Evolutionary conservation across 2,329 filamentous ascomycete species (phyloP).

Genomic region (Clonostachys chloroleuca): DNA sequence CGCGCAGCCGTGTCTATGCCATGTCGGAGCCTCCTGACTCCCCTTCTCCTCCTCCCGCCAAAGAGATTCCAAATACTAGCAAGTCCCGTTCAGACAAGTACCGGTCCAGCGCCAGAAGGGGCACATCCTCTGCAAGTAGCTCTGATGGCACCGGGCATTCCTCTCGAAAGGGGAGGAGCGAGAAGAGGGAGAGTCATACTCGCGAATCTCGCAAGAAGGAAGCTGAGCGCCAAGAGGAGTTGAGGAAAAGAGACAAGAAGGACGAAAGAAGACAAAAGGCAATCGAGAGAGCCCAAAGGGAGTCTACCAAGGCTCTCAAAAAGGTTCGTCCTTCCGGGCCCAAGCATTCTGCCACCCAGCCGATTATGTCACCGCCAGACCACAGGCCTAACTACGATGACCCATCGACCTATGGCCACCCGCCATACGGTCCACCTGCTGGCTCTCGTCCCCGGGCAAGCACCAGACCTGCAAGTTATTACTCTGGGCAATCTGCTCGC

Average conservation of each 20-base stretch:
- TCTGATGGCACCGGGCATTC: constrained; percentile 38
- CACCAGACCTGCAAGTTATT: constrained; percentile 27
- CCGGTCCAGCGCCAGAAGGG: constrained; percentile 19
- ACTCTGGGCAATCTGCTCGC: constrained; percentile 18
- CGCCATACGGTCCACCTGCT: constrained; percentile 18
- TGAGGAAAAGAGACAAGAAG: constrained; percentile 13
- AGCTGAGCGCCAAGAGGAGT: constrained; percentile 10
- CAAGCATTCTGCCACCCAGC: constrained; percentile 23
- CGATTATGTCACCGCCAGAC: constrained; percentile 20
- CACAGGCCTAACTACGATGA: background rate
- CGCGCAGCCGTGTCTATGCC: constrained; percentile 38
- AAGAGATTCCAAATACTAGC: constrained; percentile 47
- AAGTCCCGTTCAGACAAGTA: constrained; percentile 32
- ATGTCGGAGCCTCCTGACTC: constrained; percentile 35
- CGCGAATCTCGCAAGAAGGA: constrained; percentile 21
- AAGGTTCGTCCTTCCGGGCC: constrained; percentile 19
- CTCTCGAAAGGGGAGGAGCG: constrained; percentile 13
- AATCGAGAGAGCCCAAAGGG: constrained; percentile 11
- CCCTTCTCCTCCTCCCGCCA: constrained; percentile 20
- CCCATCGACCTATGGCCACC: constrained; percentile 17
- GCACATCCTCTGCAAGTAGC: constrained; percentile 32
- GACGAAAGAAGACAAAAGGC: constrained; percentile 13
- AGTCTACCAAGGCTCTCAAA: constrained; percentile 12
- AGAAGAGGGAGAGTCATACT: constrained; percentile 9
- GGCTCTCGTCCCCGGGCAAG: constrained; percentile 22